These are phyloP conservation scores for Plasmopara viticola DNA, from an alignment of 352 stramenopile species.

Conservation along the genomic window DNA sequence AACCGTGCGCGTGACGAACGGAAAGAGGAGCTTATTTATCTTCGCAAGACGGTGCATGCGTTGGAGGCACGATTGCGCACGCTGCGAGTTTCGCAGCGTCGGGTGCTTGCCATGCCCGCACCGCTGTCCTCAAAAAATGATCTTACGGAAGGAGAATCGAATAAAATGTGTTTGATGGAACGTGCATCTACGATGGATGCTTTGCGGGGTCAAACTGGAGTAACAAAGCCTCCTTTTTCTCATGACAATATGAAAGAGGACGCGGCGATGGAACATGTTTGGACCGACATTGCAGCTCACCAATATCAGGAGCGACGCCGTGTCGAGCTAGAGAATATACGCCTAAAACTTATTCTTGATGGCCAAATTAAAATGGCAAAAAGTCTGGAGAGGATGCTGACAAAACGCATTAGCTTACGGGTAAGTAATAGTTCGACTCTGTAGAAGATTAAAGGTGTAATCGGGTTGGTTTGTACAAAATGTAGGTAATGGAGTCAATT, in stretches of 20 bases:
- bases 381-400: conserved; percentile 47
- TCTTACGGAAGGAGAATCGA: too few relatives aligned
- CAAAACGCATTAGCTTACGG: conserved; percentile 40
- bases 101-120: conserved; percentile 13
- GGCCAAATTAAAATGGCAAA: conserved; percentile 49
- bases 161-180: conserved; percentile 9
- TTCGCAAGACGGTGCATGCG: conserved; percentile 49
- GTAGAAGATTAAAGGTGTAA: too few relatives aligned
- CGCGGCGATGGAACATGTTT: conserved; percentile 29
- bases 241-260: too few relatives aligned
- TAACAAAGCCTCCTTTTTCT: too few relatives aligned
- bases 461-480: too few relatives aligned
- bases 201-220: conserved; percentile 4
- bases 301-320: conserved; percentile 46
- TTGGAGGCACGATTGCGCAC: conserved; percentile 31
- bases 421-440: conserved; percentile 16
- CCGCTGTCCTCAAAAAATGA: not conserved
- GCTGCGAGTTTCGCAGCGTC: conserved; percentile 26
- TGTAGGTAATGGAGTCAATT: not conserved
- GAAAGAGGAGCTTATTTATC: conserved; percentile 64
- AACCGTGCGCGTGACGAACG: conserved; percentile 50
- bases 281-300: conserved; percentile 43
- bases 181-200: conserved; percentile 18
- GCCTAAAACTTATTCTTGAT: conserved; percentile 41
- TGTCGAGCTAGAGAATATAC: conserved; percentile 53